phyloP scores from a whole-genome alignment of 2,329 filamentous ascomycete genomes.

The Trichoderma semiorbis region DNA sequence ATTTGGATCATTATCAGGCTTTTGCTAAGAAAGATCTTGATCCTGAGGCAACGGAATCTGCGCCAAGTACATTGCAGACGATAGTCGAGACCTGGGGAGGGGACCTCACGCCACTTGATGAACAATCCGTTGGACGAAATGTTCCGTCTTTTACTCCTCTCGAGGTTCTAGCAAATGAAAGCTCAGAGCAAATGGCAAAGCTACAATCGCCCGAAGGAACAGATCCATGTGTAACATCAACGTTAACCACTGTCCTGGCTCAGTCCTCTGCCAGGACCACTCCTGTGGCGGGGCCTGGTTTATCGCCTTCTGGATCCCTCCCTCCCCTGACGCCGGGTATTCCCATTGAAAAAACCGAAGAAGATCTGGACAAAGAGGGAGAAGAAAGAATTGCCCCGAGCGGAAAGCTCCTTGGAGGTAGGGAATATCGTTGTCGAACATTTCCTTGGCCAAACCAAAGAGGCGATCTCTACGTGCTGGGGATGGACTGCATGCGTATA shows the following conservation, averaged over 20 bases:
- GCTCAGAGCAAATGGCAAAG: not conserved
- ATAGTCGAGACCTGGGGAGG: no score
- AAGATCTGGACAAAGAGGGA: not conserved
- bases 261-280: not conserved
- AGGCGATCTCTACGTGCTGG: not conserved
- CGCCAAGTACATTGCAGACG: no score
- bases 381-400: fast-evolving
- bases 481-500: fast-evolving
- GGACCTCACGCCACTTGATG: no score
- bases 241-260: not conserved
- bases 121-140: no score
- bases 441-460: not conserved
- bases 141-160: no score
- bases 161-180: not conserved
- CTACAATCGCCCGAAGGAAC: not conserved
- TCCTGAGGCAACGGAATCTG: no score
- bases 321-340: no score
- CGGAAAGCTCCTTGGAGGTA: not conserved
- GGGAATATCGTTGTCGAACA: not conserved
- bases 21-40: no score
- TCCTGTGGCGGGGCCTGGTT: no score
- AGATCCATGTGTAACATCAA: not conserved
- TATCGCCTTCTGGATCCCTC: no score
- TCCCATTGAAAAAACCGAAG: no score
- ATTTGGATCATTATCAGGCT: no score